Evolutionary conservation across 2,329 filamentous ascomycete genomes (phyloP).

Genomic region (Colletotrichum brevisporum): DNA sequence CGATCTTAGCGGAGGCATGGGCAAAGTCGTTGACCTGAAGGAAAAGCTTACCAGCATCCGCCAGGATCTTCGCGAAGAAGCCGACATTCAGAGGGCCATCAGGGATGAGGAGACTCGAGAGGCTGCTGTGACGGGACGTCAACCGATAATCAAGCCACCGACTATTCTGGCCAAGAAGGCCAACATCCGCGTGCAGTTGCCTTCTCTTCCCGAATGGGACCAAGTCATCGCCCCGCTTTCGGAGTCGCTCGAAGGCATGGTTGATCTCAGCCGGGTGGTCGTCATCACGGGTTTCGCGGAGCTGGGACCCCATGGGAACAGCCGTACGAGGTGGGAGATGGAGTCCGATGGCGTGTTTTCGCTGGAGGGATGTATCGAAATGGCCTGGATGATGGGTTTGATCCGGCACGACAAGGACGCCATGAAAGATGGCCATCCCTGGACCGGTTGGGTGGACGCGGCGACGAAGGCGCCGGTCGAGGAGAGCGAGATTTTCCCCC

Average conservation of each 20-base stretch:
- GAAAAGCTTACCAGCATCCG: constrained; percentile 92
- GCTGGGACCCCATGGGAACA: constrained; percentile 97
- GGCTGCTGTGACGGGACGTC: constrained; percentile 94
- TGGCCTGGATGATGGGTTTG: constrained; percentile 99
- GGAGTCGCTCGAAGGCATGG: constrained; percentile 92
- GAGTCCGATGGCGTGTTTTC: constrained; percentile 97
- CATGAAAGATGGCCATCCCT: constrained; percentile 88
- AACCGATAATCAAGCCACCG: constrained; percentile 92
- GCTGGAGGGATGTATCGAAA: constrained; percentile 96
- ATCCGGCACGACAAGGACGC: constrained; percentile 98
- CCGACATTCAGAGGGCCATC: constrained; percentile 91
- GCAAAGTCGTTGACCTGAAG: constrained; percentile 96
- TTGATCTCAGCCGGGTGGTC: constrained; percentile 96
- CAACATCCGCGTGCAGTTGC: constrained; percentile 98
- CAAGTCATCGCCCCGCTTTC: constrained; percentile 89
- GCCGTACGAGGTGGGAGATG: constrained; percentile 98
- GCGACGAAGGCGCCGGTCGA: constrained; percentile 96
- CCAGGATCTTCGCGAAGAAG: constrained; percentile 93
- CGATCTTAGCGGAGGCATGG: constrained; percentile 95
- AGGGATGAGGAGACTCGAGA: constrained; percentile 97
- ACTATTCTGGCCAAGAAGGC: constrained; percentile 92
- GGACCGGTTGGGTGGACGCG: constrained; percentile 95
- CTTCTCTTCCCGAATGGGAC: constrained; percentile 90
- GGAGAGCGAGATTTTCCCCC: constrained; percentile 96
- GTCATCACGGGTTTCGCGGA: constrained; percentile 97